Evolutionary conservation across 306 rosid species (phyloP), one percentile per base, ranked within the genome.

Genomic region (Vigna nakashimae): DNA sequence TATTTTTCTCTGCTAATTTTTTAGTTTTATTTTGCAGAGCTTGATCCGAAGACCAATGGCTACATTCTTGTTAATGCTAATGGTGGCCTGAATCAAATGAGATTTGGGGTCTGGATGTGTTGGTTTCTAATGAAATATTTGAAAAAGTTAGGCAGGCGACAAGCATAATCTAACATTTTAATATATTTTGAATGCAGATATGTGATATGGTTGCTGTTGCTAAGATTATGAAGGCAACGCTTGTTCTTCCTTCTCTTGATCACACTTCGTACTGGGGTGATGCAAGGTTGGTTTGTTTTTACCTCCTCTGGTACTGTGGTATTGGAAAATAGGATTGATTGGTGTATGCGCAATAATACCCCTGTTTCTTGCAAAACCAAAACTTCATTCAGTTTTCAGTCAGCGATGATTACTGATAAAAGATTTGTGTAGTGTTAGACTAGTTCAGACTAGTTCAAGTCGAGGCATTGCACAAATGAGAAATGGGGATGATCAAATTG

Each of bases 161-260:
- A 45, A 63, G 83, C 45, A 15, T 80, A 71, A 65, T 80, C 88
- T 90, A 86, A 89, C 77, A 70, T 32, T 18, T 71, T 34, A 26
- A 71, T 40, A 32, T 42, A 74, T 64, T 75, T 83, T 85, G 81
- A 80, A 75, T 80, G 93, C 88, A 92, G 98, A 90, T 92, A 70
- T 92, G 98, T 76, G 98, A 92, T 84, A 92, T 92, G 96, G 96
- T 92, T 67, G 96, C 90, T 71, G 86, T 89, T 79, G 96, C 96
- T 56, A 92, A 85, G 88, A 83, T 88, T 77, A 85, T 86, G 89
- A 92, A 90, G 87, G 94, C 70, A 65, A 65, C 70, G 40, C 70
- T 65, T 65, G 70, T 65, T 65, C 70, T 65, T 65, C 70, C 70
- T 18, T 65, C 70, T 65, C 51, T 65, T 0, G 70, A 65, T 40